These are phyloP conservation scores for Trypanosoma avium DNA, from an alignment of 208 protist genomes.

Conservation along the genomic window DNA sequence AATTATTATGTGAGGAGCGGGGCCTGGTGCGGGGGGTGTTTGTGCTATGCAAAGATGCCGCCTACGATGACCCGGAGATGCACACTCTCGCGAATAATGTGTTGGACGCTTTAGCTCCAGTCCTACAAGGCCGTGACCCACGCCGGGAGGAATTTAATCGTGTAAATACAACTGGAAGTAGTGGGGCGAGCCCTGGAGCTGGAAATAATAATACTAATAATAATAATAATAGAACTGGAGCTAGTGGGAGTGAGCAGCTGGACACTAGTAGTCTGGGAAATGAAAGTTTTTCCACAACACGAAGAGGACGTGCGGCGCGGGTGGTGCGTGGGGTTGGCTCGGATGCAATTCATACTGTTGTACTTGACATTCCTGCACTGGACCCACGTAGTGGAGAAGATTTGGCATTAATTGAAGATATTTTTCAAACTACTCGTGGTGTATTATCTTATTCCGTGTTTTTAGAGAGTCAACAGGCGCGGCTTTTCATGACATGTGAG, in stretches of 20 bases:
- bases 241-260: too few species aligned
- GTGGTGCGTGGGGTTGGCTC: constrained; percentile 31
- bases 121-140: constrained; percentile 51
- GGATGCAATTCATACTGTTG: constrained; percentile 53
- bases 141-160: constrained; percentile 22
- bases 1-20: constrained; percentile 52
- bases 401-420: constrained; percentile 75
- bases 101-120: constrained; percentile 48
- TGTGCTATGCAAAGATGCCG: constrained; percentile 66
- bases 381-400: constrained; percentile 46
- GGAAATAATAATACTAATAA: too few species aligned
- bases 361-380: constrained; percentile 79
- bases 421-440: constrained; percentile 78
- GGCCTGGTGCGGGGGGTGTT: constrained; percentile 56
- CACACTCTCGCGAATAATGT: constrained; percentile 47
- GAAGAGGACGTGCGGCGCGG: constrained; percentile 7
- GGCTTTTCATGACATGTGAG: constrained; percentile 59
- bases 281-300: constrained; percentile 6
- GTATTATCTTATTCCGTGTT: constrained; percentile 85
- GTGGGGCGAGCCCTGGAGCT: too few species aligned
- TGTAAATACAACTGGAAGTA: neutral
- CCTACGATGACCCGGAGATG: constrained; percentile 82
- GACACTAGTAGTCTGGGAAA: constrained; percentile 9
- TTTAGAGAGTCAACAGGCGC: constrained; percentile 48
- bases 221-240: too few species aligned